phyloP scores from a whole-genome alignment of 306 rosid species.

The Gillenia trifoliata region DNA sequence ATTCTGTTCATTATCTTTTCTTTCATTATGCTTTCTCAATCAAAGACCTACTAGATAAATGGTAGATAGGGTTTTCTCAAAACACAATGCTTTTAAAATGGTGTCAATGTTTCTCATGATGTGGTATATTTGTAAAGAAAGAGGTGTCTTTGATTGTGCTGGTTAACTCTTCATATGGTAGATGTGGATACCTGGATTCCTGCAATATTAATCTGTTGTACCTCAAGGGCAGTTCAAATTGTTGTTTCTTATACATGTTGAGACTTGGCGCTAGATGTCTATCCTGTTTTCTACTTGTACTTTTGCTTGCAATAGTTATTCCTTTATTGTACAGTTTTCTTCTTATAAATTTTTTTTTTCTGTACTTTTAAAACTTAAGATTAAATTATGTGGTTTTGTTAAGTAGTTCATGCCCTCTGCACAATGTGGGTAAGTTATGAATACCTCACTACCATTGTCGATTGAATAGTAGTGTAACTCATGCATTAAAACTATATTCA shows the following conservation, averaged over 20 bases:
- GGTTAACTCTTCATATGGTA: neutral
- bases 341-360: neutral
- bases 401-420: neutral
- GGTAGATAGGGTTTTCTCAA: neutral
- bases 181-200: neutral
- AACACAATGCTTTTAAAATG: neutral
- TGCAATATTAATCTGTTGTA: neutral
- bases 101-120: neutral
- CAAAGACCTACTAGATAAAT: neutral
- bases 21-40: neutral
- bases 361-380: neutral
- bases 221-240: neutral
- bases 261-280: neutral
- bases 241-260: neutral
- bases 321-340: neutral
- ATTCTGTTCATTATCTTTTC: neutral
- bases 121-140: neutral
- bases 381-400: neutral
- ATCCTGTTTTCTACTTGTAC: neutral
- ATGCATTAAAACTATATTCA: neutral
- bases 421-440: neutral
- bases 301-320: neutral
- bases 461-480: neutral
- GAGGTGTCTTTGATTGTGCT: neutral
- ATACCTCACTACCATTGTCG: neutral